Evolutionary conservation across 2,329 filamentous ascomycete species (phyloP).

Genomic region (Lecanicillium sp.): DNA sequence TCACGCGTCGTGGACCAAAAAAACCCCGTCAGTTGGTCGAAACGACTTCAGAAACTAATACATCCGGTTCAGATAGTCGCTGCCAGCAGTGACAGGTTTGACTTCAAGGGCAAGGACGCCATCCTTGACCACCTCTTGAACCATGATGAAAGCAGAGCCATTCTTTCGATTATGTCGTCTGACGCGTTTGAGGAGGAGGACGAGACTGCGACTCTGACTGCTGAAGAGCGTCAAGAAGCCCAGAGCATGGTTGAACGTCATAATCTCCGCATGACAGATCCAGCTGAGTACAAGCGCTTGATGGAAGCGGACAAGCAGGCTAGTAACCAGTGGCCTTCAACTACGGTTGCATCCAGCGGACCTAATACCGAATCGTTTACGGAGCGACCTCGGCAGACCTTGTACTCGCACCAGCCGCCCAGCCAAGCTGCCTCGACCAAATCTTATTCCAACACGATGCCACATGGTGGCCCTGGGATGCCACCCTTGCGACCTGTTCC

Average conservation of each 20-base stretch:
- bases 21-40: slow-evolving; percentile 63
- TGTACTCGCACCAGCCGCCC: slow-evolving; percentile 2
- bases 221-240: slow-evolving; percentile 54
- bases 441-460: too few species aligned
- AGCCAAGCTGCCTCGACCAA: not conserved
- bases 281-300: slow-evolving; percentile 24
- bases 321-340: not conserved
- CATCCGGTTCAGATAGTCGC: slow-evolving; percentile 47
- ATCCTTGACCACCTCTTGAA: slow-evolving; percentile 48
- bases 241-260: slow-evolving; percentile 33
- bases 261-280: slow-evolving; percentile 27
- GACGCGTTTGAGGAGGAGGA: slow-evolving; percentile 71
- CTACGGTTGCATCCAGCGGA: slow-evolving; percentile 3
- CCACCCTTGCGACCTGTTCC: too few species aligned
- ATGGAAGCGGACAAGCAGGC: slow-evolving; percentile 12
- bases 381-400: not conserved
- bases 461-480: too few species aligned
- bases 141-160: slow-evolving; percentile 30
- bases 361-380: slow-evolving; percentile 5
- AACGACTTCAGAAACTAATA: slow-evolving; percentile 52
- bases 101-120: slow-evolving; percentile 57
- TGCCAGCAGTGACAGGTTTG: slow-evolving; percentile 30
- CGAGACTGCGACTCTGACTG: slow-evolving; percentile 46
- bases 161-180: slow-evolving; percentile 57
- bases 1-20: slow-evolving; percentile 78